phyloP scores from a whole-genome alignment of 495 filamentous ascomycete species.

The Neurospora cerealis region DNA sequence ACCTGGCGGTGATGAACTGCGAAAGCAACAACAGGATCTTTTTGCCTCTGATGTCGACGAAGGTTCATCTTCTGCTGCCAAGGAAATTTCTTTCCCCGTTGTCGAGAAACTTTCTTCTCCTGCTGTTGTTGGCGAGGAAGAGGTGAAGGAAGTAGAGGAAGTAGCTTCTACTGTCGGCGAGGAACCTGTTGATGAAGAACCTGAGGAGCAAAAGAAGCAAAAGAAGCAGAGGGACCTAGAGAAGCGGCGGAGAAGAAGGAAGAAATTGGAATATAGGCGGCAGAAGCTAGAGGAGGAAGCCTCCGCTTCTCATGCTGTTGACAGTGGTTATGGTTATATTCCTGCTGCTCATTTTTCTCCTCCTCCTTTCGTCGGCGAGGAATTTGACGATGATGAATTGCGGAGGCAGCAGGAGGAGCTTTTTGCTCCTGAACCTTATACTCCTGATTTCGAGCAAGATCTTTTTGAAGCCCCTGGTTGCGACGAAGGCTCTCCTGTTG shows the following conservation, averaged over 20 bases:
- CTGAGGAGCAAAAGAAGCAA: background rate
- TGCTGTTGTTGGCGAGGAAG: background rate
- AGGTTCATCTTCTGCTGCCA: too few species aligned
- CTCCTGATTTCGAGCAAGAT: background rate
- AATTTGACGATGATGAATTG: background rate
- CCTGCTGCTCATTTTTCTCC: background rate
- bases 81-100: too few species aligned
- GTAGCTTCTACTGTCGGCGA: background rate
- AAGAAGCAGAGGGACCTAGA: background rate
- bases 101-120: too few species aligned
- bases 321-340: background rate
- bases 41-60: background rate
- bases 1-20: too few species aligned
- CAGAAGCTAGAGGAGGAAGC: background rate
- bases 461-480: background rate
- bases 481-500: background rate
- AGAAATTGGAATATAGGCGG: too few species aligned
- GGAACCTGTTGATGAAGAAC: background rate
- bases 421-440: background rate
- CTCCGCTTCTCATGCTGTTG: background rate
- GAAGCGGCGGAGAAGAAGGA: background rate
- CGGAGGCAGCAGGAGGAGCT: background rate
- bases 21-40: background rate
- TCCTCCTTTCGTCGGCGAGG: background rate
- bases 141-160: background rate